phyloP scores from a whole-genome alignment of 1,139 yeast genomes.

The Geotrichum bryndzae region DNA sequence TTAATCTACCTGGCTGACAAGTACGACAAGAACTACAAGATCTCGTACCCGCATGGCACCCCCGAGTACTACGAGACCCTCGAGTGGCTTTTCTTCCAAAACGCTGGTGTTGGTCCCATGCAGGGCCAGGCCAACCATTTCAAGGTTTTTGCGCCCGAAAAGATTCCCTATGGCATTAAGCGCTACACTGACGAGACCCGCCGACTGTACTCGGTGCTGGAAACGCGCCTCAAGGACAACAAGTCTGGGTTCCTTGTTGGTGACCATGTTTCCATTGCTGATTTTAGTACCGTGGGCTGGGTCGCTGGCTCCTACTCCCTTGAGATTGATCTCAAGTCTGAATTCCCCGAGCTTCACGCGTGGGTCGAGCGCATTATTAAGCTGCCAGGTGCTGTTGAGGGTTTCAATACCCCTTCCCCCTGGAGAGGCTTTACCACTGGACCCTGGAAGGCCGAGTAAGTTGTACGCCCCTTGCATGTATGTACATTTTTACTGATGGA shows the following conservation, averaged over 20 bases:
- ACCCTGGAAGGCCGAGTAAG: constrained; percentile 7
- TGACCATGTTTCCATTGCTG: constrained; percentile 50
- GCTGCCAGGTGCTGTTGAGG: constrained; percentile 40
- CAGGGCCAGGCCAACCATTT: constrained; percentile 55
- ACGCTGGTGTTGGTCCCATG: constrained; percentile 57
- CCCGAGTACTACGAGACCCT: constrained; percentile 45
- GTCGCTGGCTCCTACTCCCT: constrained; percentile 26
- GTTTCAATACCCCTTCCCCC: constrained; percentile 21
- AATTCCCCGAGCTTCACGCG: constrained; percentile 42
- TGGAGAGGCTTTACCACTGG: constrained; percentile 13
- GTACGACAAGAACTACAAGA: constrained; percentile 50
- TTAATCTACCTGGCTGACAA: constrained; percentile 51
- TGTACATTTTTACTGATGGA: background rate
- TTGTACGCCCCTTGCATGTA: background rate
- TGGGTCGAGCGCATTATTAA: constrained; percentile 43
- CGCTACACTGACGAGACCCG: constrained; percentile 48
- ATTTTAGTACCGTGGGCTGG: constrained; percentile 44
- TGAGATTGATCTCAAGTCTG: constrained; percentile 37
- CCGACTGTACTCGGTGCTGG: constrained; percentile 50
- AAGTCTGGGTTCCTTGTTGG: constrained; percentile 52
- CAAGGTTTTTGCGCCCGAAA: constrained; percentile 39
- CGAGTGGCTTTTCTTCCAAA: constrained; percentile 51
- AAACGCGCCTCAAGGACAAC: constrained; percentile 42
- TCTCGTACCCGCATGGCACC: constrained; percentile 43
- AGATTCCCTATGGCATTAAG: constrained; percentile 47